Evolutionary conservation across 2,329 filamentous ascomycete genomes (phyloP).

Genomic region (Drechslerella stenobrocha): DNA sequence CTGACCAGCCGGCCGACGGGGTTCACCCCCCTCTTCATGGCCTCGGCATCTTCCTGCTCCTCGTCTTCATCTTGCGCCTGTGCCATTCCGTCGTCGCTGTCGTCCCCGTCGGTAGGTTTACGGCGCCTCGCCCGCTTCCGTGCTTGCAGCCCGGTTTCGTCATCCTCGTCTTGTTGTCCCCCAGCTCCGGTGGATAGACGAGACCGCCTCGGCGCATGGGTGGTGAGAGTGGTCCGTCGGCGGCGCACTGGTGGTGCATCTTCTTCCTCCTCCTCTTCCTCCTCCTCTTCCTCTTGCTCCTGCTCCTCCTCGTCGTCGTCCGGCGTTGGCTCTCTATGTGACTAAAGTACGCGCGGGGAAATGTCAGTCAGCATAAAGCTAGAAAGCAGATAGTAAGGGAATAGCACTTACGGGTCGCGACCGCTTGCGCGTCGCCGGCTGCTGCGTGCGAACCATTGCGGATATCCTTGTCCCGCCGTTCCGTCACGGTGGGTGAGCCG

Average conservation of each 20-base stretch:
- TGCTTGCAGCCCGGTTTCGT: conserved; percentile 19
- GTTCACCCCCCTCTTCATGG: conserved; percentile 51
- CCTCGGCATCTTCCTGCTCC: conserved; percentile 46
- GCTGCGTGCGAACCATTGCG: conserved; percentile 24
- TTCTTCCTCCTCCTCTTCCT: conserved; percentile 26
- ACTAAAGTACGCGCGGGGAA: no score
- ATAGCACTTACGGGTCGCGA: conserved; percentile 7
- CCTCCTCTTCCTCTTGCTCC: conserved; percentile 36
- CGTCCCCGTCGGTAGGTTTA: conserved; percentile 22
- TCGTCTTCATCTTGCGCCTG: conserved; percentile 53
- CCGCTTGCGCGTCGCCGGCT: conserved; percentile 20
- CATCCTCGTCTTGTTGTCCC: conserved; percentile 10
- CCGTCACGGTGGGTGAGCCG: no score
- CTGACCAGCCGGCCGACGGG: conserved; percentile 69
- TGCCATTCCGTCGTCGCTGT: conserved; percentile 49
- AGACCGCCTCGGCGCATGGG: conserved; percentile 9
- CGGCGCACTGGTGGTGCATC: conserved; percentile 7
- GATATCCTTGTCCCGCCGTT: no score
- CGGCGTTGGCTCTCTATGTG: conserved; percentile 27
- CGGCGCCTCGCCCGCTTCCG: conserved; percentile 5
- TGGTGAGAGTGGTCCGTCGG: conserved; percentile 4
- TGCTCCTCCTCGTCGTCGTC: conserved; percentile 48
- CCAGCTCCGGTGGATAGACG: neutral
- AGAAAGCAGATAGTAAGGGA: neutral
- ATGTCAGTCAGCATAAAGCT: no score